Base-by-base conservation (phyloP, 495 filamentous ascomycete species). In the Penicillium verhagenii region DNA sequence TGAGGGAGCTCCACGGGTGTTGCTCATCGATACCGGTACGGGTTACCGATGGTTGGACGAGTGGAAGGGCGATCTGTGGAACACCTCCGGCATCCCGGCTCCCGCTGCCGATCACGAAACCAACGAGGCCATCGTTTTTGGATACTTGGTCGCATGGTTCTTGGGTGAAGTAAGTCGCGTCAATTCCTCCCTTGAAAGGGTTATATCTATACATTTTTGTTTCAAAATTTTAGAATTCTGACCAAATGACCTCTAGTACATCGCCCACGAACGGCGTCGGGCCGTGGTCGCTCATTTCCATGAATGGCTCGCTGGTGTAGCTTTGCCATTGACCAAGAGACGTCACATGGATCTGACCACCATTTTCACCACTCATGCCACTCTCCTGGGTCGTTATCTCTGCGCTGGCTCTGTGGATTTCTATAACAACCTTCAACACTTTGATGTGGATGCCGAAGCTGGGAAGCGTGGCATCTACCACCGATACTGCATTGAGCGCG, bases 381-480 rank as follows among this genome's bases (percentile, higher is more conserved):
- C 94, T 6, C 78, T 98, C 4, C 82, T 98, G 23, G 94, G 94
- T 45, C 86, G 94, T 47, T 98, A 98, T 64, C 88, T 98, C 39
- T 98, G 94, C 64, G 94, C 94, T 35, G 94, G 94, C 28, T 96
- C 91, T 2, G 94, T 97, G 24, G 94, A 98, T 70, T 98, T 98
- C 72, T 98, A 98, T 79, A 98, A 98, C 77, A 96, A 97, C 68
- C 86, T 98, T 18, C 94, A 97, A 70, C 86, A 86, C 74, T 98
- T 98, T 65, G 93, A 98, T 67, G 91, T 96, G 19, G 94, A 98
- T 68, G 86, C 91, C 3, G 95, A 98, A 69, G 94, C 94, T 33
- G 94, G 94, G 29, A 97, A 96, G 78, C 90, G 94, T 56, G 94
- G 94, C 35, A 98, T 98, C 69, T 98, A 98, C 75, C 94, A 98